Evolutionary conservation across 768 basidiomycete species (phyloP), one percentile per base, ranked within the genome.

Genomic region (Amanita jacksonii): DNA sequence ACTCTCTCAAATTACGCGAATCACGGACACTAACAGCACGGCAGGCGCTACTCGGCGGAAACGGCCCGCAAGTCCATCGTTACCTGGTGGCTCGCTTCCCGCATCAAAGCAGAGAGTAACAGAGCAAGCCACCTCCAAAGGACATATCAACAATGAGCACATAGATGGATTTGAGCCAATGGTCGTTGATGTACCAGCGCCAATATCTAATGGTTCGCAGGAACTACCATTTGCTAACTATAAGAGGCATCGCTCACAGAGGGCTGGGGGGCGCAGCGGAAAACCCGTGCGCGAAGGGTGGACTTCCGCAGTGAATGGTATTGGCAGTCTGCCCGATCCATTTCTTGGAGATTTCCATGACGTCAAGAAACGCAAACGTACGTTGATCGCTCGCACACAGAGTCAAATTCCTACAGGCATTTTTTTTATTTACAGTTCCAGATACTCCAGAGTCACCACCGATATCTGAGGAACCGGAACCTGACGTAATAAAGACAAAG

Each of bases 1-100:
- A 3, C 38, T 64, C 13, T 57, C 65, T 1, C 55, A 55, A 3
- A 69, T 76, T 28, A 57, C 59, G 2, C 53, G 46, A 22, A 58
- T 56, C 22, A 43, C 52, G 3, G n/a, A 22, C 12, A 2, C 20
- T 12, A 27, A 28, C 28, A 13, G 30, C 12, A n/a, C 31, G 23
- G 20, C 32, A 15, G 28, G 34, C 20, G 24, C 9, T 27, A 7
- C 15, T 7, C n/a, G 10, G 10, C 15, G 34, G 37, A 47, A 47
- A 15, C 28, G 46, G n/a, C 31, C 27, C 4, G 46, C 40, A 34
- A 31, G 33, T 24, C 45, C 56, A 5, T 38, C 46, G 27, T 19
- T 23, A 8, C 33, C 47, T 27, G 49, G 47, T 18, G 31, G 9
- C 12, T 23, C 43, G 20, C 18, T 28, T 2, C 13, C 25, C 27